phyloP scores from a whole-genome alignment of 2,329 filamentous ascomycete genomes.

The Botrytis aclada region DNA sequence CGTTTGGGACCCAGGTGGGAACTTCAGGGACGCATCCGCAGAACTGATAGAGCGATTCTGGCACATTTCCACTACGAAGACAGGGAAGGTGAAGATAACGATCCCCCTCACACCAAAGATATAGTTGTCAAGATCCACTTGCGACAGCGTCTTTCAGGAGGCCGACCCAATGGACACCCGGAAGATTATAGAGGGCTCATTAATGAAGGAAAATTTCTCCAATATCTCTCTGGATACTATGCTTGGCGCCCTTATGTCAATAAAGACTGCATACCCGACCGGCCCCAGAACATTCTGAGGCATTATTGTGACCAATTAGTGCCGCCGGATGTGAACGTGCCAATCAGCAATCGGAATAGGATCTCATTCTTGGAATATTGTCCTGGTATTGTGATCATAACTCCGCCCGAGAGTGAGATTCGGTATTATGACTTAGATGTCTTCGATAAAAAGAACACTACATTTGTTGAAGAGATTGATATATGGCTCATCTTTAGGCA shows the following conservation, averaged over 20 bases:
- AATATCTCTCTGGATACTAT: neutral
- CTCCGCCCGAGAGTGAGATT: neutral
- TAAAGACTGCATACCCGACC: neutral
- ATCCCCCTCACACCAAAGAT: neutral
- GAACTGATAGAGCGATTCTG: neutral
- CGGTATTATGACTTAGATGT: neutral
- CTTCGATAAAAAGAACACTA: neutral
- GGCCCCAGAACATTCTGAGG: neutral
- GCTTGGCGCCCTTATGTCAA: neutral
- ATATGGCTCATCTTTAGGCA: conserved; percentile 6
- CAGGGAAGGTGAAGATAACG: neutral
- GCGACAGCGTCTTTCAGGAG: neutral
- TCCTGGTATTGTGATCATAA: neutral
- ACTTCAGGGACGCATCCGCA: neutral
- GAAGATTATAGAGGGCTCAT: rapidly evolving
- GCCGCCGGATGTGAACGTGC: neutral
- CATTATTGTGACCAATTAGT: neutral
- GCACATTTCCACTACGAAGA: neutral
- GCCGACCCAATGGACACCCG: neutral
- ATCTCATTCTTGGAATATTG: conserved; percentile 4
- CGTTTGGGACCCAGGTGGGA: neutral
- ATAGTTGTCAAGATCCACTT: neutral
- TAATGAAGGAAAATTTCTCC: neutral
- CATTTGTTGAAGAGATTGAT: neutral
- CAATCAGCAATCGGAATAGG: neutral